These are phyloP conservation scores for Pseudogymnoascus sp. DNA, from an alignment of 2,329 filamentous ascomycete species.

Conservation along the genomic window DNA sequence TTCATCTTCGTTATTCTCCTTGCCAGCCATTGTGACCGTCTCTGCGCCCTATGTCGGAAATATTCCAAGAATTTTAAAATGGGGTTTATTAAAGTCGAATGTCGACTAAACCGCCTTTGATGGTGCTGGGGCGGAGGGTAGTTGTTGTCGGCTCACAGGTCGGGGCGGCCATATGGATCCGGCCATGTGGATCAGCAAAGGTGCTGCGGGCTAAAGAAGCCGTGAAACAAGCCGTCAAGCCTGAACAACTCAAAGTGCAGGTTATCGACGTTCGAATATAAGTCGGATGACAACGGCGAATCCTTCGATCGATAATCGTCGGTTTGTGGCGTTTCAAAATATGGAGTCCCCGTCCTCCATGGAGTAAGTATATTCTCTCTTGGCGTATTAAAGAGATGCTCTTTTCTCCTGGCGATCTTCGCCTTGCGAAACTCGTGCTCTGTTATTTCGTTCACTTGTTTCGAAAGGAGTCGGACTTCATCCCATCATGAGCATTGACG, in stretches of 20 bases:
- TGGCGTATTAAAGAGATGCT: not conserved
- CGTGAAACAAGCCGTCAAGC: not conserved
- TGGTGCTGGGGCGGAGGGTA: not conserved
- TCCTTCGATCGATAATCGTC: not conserved
- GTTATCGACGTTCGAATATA: not conserved
- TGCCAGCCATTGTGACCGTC: not conserved
- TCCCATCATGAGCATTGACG: not conserved
- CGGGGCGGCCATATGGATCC: not conserved
- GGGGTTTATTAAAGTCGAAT: not conserved
- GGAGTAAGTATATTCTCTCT: not conserved
- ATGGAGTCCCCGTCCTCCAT: not conserved
- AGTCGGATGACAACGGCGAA: not conserved
- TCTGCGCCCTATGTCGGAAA: not conserved
- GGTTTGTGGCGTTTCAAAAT: not conserved
- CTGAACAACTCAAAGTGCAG: not conserved
- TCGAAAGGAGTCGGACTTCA: not conserved
- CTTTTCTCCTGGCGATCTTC: not conserved
- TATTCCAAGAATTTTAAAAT: not conserved
- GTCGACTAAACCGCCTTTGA: not conserved
- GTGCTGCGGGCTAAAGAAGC: not conserved
- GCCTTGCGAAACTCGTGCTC: not conserved
- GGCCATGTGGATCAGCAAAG: not conserved
- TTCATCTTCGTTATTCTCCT: not conserved
- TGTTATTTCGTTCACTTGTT: not conserved
- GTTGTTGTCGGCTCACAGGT: not conserved